Evolutionary conservation across 441 rosid species (phyloP).

Genomic region (Breynia disticha): DNA sequence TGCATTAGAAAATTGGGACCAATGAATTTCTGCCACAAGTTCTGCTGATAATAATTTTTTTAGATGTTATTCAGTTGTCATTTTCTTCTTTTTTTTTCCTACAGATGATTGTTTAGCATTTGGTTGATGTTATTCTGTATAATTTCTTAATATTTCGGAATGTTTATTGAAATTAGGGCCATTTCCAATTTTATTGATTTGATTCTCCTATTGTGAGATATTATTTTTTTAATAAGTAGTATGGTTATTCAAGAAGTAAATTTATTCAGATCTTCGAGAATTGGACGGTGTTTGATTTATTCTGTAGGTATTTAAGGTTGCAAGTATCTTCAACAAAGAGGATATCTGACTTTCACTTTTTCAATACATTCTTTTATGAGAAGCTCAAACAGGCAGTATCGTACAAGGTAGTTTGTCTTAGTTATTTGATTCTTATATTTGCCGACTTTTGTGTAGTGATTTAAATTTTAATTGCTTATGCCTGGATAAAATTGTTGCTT

Average conservation of each 20-base stretch:
- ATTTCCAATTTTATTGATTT: not conserved
- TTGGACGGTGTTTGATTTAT: constrained; percentile 12
- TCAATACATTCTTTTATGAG: constrained; percentile 82
- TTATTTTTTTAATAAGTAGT: not conserved
- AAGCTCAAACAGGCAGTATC: constrained; percentile 74
- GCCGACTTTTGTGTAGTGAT: not conserved
- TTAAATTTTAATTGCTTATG: not conserved
- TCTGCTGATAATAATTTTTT: not conserved
- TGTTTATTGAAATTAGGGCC: not conserved
- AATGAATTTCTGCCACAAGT: not conserved
- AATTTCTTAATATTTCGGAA: not conserved
- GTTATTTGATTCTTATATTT: constrained; percentile 1
- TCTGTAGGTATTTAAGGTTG: constrained; percentile 55
- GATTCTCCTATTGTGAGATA: not conserved
- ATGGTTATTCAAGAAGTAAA: constrained; percentile 3
- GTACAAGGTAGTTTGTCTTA: constrained; percentile 41
- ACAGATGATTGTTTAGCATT: not conserved
- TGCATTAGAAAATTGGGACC: not conserved
- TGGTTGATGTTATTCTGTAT: not conserved
- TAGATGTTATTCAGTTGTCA: not conserved
- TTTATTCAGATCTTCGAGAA: not conserved
- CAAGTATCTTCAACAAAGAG: constrained; percentile 41
- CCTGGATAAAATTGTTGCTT: not conserved
- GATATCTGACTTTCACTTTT: constrained; percentile 57
- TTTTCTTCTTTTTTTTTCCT: not conserved